Evolutionary conservation across 192 early-diverging fungal genomes (phyloP), one percentile per base, ranked within the genome.

Genomic region (Podila epicladia): DNA sequence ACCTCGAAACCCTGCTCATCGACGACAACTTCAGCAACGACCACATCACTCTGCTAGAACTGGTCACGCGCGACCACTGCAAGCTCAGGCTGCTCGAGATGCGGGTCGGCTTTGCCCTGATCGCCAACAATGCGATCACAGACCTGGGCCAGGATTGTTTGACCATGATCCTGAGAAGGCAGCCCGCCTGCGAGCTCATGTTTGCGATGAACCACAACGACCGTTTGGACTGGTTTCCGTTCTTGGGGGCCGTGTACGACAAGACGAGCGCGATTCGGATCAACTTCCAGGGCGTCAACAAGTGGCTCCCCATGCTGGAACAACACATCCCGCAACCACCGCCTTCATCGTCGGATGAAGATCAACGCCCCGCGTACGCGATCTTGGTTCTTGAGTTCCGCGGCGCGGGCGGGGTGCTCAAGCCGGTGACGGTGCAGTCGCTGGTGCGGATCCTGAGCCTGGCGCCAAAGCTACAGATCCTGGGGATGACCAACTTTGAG

Each of bases 1-100:
- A 69, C 28, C 38, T 69, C n/a, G 58, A 69, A 35, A 60, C 67
- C 11, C 6, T 69, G 57, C 4, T 59, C 41, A 60, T 69, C 32
- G 67, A 69, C 38, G 67, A 69, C 32, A 58, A 13, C 13, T 60
- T 69, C 33, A 13, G 48, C 26, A 41, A 69, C 32, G 67, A 60
- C 15, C 67, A 69, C 45, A 24, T 58, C 31, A 11, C 15, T 6
- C 13, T 41, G 7, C 15, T 69, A 12, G 67, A 69, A 28, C 33
- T 24, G 57, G 22, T 57, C 1, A 69, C 67, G 24, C 33, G 38
- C 5, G 67, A 69, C 26, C 19, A 58, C 32, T 33, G 57, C 5
- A 58, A 48, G 29, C 67, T 69, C 17, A 60, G 58, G 67, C 24
- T 69, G 57, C n/a, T 69, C 5, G 67, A 69, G 37, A 69, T 69